Conservation (phyloP, 345 rosid genomes). For the Gynandropsis gynandra region DNA sequence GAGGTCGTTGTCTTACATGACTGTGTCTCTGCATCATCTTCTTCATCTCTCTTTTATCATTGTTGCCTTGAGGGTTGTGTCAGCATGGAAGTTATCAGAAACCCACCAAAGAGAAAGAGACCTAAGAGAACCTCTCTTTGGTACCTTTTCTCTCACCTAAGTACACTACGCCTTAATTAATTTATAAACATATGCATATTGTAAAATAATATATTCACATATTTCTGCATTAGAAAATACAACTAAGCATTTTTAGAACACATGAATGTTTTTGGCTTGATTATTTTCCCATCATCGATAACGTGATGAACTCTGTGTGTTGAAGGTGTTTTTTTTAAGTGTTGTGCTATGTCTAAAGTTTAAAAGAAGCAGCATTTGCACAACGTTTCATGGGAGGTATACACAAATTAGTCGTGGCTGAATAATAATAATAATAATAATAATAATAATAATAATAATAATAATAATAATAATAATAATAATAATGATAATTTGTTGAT, state of each 20-base stretch:
- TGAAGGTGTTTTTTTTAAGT: too few species aligned
- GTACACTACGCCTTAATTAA: not conserved
- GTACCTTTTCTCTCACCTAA: not conserved
- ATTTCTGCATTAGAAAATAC: not conserved
- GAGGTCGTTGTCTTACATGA: constrained; percentile 34
- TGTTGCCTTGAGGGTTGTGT: constrained; percentile 29
- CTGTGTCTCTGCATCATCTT: constrained; percentile 30
- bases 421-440: too few species aligned
- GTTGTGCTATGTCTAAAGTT: too few species aligned
- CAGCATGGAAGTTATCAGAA: constrained; percentile 22
- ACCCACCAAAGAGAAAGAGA: constrained; percentile 24
- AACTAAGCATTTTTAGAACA: not conserved
- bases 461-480: too few species aligned
- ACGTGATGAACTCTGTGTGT: too few species aligned
- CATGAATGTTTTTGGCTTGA: too few species aligned
- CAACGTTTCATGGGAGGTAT: too few species aligned
- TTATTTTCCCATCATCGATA: too few species aligned
- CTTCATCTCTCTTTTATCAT: constrained; percentile 26
- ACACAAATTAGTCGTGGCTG: too few species aligned
- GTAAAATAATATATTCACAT: not conserved
- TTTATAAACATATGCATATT: not conserved
- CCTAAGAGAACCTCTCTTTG: not conserved
- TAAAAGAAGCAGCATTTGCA: too few species aligned
- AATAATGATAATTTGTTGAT: too few species aligned
- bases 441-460: too few species aligned